Conservation (phyloP, 106 monocot species). For the Chionographis japonica region DNA sequence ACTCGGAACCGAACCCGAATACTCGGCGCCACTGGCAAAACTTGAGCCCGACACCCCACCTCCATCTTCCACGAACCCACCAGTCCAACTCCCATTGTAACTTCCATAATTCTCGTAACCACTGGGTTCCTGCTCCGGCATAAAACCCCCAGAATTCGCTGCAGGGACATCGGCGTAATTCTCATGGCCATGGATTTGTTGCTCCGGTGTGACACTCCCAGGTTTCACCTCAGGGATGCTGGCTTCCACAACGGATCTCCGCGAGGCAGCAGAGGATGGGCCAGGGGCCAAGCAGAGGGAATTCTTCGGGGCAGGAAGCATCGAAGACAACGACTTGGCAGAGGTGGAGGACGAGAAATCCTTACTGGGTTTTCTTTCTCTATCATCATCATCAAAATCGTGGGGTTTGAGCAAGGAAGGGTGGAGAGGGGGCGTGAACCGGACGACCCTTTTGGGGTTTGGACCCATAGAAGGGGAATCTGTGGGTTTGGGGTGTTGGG, state of each 20-base stretch:
- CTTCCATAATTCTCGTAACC: conserved; percentile 12
- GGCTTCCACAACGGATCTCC: conserved; percentile 36
- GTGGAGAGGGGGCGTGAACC: conserved; percentile 52
- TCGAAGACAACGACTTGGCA: conserved; percentile 41
- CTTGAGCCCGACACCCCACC: conserved; percentile 1
- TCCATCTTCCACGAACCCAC: not conserved
- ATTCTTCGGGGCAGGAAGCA: conserved; percentile 77
- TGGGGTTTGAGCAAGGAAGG: conserved; percentile 22
- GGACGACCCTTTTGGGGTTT: conserved; percentile 50
- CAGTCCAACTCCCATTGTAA: conserved; percentile 8
- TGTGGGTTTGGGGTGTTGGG: conserved; percentile 13
- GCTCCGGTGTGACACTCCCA: not conserved
- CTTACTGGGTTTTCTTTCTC: conserved; percentile 16
- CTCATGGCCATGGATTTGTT: conserved; percentile 13
- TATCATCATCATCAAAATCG: conserved; percentile 37
- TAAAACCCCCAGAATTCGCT: not conserved
- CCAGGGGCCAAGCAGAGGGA: conserved; percentile 46
- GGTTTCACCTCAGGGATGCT: not conserved
- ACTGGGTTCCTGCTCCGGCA: conserved; percentile 12
- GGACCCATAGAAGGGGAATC: not conserved
- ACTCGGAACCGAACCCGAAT: conserved; percentile 6
- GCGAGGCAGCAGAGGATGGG: conserved; percentile 21
- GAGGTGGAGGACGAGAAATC: conserved; percentile 21
- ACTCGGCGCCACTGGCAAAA: not conserved
- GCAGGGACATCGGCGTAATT: conserved; percentile 12